Conservation (phyloP, 768 basidiomycete species). For the Mycena albidolilacea region DNA sequence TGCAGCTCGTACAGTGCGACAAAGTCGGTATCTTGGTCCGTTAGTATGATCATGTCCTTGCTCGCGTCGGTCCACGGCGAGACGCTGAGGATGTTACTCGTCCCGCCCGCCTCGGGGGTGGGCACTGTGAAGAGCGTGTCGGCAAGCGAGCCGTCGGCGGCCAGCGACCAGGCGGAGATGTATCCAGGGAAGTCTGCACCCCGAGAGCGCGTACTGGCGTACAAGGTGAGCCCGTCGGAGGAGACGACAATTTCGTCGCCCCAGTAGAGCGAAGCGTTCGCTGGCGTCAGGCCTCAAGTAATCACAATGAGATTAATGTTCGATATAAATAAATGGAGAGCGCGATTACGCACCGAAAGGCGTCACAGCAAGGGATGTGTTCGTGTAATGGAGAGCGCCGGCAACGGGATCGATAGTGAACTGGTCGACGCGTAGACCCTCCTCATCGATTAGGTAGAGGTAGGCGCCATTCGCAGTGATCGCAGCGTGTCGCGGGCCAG, state of each 20-base stretch:
- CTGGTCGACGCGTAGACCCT: constrained; percentile 44
- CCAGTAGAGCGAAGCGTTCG: constrained; percentile 42
- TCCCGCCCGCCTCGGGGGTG: constrained; percentile 32
- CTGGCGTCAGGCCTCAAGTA: constrained; percentile 32
- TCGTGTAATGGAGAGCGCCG: constrained; percentile 36
- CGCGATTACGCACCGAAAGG: constrained; percentile 35
- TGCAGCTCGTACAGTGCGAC: constrained; percentile 38
- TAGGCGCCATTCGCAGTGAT: constrained; percentile 34
- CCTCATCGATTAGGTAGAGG: constrained; percentile 42
- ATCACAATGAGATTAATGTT: neutral
- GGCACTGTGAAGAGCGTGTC: constrained; percentile 33
- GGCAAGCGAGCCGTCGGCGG: constrained; percentile 21
- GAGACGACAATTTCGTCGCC: constrained; percentile 43
- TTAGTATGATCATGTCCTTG: constrained; percentile 4
- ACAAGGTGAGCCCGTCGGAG: constrained; percentile 33
- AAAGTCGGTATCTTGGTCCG: constrained; percentile 38
- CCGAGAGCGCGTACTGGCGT: constrained; percentile 35
- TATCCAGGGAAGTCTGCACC: constrained; percentile 24
- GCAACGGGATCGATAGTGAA: constrained; percentile 31
- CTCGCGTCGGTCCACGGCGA: constrained; percentile 29
- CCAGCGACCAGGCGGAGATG: constrained; percentile 37
- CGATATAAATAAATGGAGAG: neutral
- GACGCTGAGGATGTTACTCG: constrained; percentile 37
- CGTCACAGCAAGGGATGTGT: constrained; percentile 38
- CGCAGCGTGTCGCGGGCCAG: constrained; percentile 40